Evolutionary conservation across 75 land plant species (phyloP), one percentile per base, ranked within the genome.

Genomic region (Isoetes taiwanensis): DNA sequence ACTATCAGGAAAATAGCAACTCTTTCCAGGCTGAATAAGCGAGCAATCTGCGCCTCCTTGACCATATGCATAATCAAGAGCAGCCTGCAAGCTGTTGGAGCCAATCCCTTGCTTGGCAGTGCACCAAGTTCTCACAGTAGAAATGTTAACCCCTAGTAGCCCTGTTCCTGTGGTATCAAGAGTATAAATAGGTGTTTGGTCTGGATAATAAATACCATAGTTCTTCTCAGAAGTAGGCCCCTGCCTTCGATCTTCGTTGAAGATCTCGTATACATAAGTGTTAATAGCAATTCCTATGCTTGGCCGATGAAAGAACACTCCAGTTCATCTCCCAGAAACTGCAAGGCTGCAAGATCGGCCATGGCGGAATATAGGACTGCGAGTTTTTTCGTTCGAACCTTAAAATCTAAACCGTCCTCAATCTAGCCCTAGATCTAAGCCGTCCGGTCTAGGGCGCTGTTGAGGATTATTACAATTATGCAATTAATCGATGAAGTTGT

Each of bases 161-260:
- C 12, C 5, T 46, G 12, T n/a, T 23, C 50, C 50, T 6, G 50
- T 46, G 23, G 23, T 23, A n/a, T 46, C 50, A 16, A 46, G n/a
- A 46, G 12, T 8, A 46, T 46, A 46, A 5, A 46, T 23, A 5
- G 50, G 50, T 8, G 50, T n/a, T n/a, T n/a, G n/a, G n/a, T n/a
- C n/a, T n/a, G 50, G 50, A 46, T 46, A 46, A n/a, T 46, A 46
- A 4, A 46, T 46, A 5, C 50, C 50, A 46, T 46, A 46, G 50
- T 46, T 46, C 50, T 46, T 46, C 50, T 46, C 50, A 8, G 50
- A n/a, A n/a, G n/a, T n/a, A n/a, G n/a, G n/a, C n/a, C 50, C 50
- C 50, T 46, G 50, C 50, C 50, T 46, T 23, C 19, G 6, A n/a
- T 46, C 50, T 23, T 46, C 50, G 50, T 46, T 46, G 50, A 46